A percentile compares a stretch with the other conserved stretches of the same genome.
Conservation (phyloP, 768 basidiomycete species). For the Tylopilus rubrobrunneus region DNA sequence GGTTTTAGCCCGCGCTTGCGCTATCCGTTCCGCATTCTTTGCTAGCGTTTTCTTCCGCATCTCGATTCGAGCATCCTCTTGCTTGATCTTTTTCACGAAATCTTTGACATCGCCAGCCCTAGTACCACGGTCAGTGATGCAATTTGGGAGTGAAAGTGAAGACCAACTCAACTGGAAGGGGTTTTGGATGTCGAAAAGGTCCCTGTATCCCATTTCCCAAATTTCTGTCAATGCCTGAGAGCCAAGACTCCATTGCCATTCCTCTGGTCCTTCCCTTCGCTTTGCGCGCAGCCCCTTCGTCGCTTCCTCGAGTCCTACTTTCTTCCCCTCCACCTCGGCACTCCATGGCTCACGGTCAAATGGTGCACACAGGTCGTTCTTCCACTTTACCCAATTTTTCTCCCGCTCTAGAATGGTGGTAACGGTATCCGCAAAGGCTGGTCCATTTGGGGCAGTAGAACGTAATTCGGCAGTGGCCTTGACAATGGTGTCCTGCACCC, state of each 20-base stretch:
- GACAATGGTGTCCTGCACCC: constrained; percentile 68
- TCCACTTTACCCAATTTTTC: constrained; percentile 90
- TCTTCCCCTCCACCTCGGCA: constrained; percentile 43
- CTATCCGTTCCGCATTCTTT: constrained; percentile 35
- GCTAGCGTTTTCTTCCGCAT: constrained; percentile 41
- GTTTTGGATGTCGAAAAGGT: constrained; percentile 56
- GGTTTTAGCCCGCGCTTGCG: constrained; percentile 42
- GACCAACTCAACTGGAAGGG: constrained; percentile 58
- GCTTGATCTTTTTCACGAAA: constrained; percentile 67
- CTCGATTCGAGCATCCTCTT: constrained; percentile 61
- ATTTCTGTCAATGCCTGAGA: constrained; percentile 73
- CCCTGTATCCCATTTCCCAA: constrained; percentile 78
- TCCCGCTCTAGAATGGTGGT: constrained; percentile 72
- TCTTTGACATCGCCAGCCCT: constrained; percentile 74
- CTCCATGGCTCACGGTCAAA: constrained; percentile 74
- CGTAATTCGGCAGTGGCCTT: constrained; percentile 56
- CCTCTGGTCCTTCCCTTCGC: constrained; percentile 53
- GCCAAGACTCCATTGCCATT: constrained; percentile 65
- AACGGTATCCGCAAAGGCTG: constrained; percentile 72
- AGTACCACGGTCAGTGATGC: constrained; percentile 3
- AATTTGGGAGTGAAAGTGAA: neutral
- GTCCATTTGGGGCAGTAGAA: constrained; percentile 75
- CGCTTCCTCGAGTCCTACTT: constrained; percentile 58
- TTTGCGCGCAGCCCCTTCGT: constrained; percentile 49
- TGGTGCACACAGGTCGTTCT: constrained; percentile 73